Evolutionary conservation across 1,284 basidiomycete genomes (phyloP), one percentile per base, ranked within the genome.

Genomic region (Hymenochaete sp.): DNA sequence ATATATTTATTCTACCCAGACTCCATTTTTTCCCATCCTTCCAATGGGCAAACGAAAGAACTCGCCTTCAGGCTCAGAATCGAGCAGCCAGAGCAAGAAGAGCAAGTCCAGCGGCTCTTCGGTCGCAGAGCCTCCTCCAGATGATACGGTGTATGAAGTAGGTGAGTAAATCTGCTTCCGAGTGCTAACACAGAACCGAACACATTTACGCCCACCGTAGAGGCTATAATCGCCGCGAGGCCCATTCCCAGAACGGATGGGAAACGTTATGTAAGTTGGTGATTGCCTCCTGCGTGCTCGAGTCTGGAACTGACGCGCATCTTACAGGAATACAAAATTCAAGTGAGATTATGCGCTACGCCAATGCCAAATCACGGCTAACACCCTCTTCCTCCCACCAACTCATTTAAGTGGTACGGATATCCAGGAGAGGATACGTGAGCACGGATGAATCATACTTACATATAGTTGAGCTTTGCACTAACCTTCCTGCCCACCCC

Each of bases 401-500:
- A n/a, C n/a, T n/a, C 13, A 7, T 32, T 36, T 19, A 4, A 53
- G 52, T 53, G 52, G 52, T 43, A 43, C 21, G 50, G 50, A 4
- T 53, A 53, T 39, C 45, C 44, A 13, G 52, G 46, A 19, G 46
- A 47, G 27, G 47, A 53, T 42, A 49, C 39, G 36, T 51, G 28
- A 44, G 52, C n/a, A n/a, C n/a, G n/a, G n/a, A n/a, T n/a, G n/a
- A n/a, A n/a, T n/a, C n/a, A n/a, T n/a, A n/a, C n/a, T n/a, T n/a
- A n/a, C n/a, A n/a, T 27, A 10, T 35, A 13, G 21, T 16, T 16
- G 33, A 26, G 19, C 16, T 19, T 35, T 13, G 13, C 4, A 25
- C 7, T 43, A 21, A 24, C 16, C 25, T 16, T n/a, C 22, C 16
- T 14, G 28, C 14, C 10, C n/a, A 19, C 6, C 19, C 16, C 32